phyloP scores from a whole-genome alignment of 2,329 filamentous ascomycete genomes.

The Falciphora oryzae region DNA sequence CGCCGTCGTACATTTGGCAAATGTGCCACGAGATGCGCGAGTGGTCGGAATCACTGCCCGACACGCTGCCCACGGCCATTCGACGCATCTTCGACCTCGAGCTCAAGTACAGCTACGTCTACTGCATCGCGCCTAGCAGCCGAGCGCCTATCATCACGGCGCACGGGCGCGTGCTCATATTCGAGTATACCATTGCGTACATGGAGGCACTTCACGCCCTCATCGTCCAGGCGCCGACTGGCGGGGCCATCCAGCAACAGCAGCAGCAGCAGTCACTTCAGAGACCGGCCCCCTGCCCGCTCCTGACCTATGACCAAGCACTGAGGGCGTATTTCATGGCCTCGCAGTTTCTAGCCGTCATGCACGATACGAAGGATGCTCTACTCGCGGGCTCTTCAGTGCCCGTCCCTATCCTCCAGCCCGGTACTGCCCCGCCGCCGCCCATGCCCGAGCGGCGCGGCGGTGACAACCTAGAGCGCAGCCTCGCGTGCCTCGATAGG shows the following conservation, averaged over 20 bases:
- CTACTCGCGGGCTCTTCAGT: constrained; percentile 42
- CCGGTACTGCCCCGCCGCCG: constrained; percentile 44
- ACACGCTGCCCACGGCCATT: constrained; percentile 57
- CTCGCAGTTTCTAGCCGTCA: constrained; percentile 55
- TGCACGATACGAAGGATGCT: constrained; percentile 52
- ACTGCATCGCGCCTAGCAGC: constrained; percentile 77
- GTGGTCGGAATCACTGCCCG: constrained; percentile 76
- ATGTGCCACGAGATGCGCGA: constrained; percentile 70
- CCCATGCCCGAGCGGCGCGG: constrained; percentile 37
- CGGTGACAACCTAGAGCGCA: constrained; percentile 48
- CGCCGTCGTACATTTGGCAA: constrained; percentile 67
- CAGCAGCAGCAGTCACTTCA: background rate
- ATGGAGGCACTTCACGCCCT: constrained; percentile 45
- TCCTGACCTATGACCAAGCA: constrained; percentile 83
- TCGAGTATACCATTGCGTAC: constrained; percentile 82
- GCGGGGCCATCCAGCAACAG: background rate
- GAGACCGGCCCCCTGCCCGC: constrained; percentile 46
- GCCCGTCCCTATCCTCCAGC: constrained; percentile 35
- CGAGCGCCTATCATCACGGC: constrained; percentile 66
- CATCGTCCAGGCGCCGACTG: constrained; percentile 43
- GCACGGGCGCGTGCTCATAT: constrained; percentile 74
- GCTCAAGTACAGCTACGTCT: constrained; percentile 82
- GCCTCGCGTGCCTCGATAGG: constrained; percentile 47
- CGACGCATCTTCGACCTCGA: constrained; percentile 81
- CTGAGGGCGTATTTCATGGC: constrained; percentile 75